These are phyloP conservation scores for Teunomyces lycoperdinae DNA, from an alignment of 805 yeast species.

Conservation along the genomic window DNA sequence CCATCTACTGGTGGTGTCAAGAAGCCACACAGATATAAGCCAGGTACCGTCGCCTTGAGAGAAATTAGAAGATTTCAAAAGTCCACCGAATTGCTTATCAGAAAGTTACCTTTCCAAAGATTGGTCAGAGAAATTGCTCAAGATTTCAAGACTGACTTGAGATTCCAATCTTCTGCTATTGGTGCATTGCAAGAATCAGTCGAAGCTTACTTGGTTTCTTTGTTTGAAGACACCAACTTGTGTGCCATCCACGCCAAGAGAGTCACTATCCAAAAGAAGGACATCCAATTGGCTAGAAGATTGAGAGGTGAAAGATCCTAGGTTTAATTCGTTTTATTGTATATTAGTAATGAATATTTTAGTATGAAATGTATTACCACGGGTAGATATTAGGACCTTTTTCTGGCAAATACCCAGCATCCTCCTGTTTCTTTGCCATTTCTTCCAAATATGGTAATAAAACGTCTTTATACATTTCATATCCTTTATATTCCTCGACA, in stretches of 20 bases:
- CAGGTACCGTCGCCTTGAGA: conserved; percentile 95
- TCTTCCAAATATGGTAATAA: conserved; percentile 53
- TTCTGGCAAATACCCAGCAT: conserved; percentile 36
- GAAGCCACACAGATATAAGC: conserved; percentile 95
- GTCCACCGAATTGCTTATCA: conserved; percentile 89
- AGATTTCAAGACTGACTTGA: conserved; percentile 87
- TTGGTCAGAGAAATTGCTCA: conserved; percentile 94
- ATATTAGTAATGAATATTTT: conserved; percentile 11
- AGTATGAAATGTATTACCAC: conserved; percentile 19
- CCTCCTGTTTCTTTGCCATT: conserved; percentile 48
- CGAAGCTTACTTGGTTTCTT: conserved; percentile 94
- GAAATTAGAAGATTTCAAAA: conserved; percentile 98
- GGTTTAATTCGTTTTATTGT: conserved; percentile 12
- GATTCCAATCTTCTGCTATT: conserved; percentile 96
- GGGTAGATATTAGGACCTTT: conserved; percentile 44
- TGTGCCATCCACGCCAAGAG: conserved; percentile 99
- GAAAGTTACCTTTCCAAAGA: conserved; percentile 97
- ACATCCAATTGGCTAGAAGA: conserved; percentile 96
- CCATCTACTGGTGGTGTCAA: conserved; percentile 92
- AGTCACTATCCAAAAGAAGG: conserved; percentile 98
- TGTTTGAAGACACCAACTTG: conserved; percentile 96
- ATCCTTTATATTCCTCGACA: conserved; percentile 62
- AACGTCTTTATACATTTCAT: conserved; percentile 49
- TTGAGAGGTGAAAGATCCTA: conserved; percentile 95
- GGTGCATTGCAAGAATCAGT: conserved; percentile 98